phyloP scores from a whole-genome alignment of 2,329 filamentous ascomycete species.

The Aspergillus sp. region DNA sequence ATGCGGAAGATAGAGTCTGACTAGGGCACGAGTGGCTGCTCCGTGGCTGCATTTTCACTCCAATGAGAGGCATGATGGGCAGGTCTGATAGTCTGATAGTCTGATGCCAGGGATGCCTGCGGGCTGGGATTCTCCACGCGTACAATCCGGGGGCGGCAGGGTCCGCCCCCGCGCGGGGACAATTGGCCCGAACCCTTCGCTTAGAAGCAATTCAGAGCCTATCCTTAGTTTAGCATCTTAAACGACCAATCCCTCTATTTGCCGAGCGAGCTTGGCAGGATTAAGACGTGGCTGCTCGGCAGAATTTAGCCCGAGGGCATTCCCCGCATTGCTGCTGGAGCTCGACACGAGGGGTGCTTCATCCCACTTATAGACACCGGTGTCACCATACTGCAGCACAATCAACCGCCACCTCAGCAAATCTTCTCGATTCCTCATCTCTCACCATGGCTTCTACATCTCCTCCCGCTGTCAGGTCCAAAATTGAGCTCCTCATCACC shows the following conservation, averaged over 20 bases:
- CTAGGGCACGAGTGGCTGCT: background rate
- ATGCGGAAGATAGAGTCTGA: background rate
- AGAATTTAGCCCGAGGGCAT: background rate
- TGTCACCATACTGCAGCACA: background rate
- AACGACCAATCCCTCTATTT: background rate
- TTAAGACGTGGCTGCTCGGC: background rate
- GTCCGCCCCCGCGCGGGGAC: background rate
- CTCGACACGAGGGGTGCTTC: background rate
- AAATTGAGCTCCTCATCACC: constrained; percentile 68
- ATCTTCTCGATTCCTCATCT: background rate
- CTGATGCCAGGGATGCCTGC: no score
- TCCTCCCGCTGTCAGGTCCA: constrained; percentile 49
- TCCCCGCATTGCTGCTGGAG: background rate
- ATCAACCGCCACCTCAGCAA: constrained; percentile 15
- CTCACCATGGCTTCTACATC: constrained; percentile 7
- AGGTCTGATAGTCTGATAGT: no score
- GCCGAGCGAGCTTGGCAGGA: background rate
- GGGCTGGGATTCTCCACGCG: background rate
- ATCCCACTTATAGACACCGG: background rate
- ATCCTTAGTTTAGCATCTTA: background rate
- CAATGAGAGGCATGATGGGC: background rate
- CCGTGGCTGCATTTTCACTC: background rate
- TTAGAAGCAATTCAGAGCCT: background rate
- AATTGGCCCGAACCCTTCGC: background rate
- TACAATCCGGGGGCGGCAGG: background rate